Evolutionary conservation across 768 basidiomycete genomes (phyloP).

Genomic region (Termitomyces sp.): DNA sequence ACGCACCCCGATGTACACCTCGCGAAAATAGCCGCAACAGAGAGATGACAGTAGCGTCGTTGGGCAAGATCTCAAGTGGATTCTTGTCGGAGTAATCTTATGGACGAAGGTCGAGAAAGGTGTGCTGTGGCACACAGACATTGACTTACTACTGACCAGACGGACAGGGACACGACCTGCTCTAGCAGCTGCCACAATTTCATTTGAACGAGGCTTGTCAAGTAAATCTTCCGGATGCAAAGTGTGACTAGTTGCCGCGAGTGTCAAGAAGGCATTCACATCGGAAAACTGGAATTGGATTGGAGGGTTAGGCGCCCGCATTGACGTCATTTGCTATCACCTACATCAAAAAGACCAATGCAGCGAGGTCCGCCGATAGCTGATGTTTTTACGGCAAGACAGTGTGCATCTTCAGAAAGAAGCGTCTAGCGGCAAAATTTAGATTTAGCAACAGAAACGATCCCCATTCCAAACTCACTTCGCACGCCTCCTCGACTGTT

Average conservation of each 20-base stretch:
- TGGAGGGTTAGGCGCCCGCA: background rate
- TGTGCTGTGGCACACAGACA: background rate
- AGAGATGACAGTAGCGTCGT: conserved; percentile 58
- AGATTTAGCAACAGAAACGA: conserved; percentile 2
- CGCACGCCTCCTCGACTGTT: conserved; percentile 79
- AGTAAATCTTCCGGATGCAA: conserved; percentile 54
- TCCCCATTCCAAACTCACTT: conserved; percentile 38
- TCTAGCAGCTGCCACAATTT: conserved; percentile 70
- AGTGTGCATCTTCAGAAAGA: conserved; percentile 54
- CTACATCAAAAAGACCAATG: conserved; percentile 72
- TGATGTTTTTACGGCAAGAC: conserved; percentile 51
- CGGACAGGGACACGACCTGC: conserved; percentile 69
- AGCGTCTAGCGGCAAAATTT: conserved; percentile 37
- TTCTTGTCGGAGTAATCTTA: conserved; percentile 85
- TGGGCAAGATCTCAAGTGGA: conserved; percentile 55
- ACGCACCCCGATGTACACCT: conserved; percentile 66
- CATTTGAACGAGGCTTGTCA: conserved; percentile 52
- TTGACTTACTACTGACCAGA: conserved; percentile 67
- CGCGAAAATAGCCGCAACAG: conserved; percentile 62
- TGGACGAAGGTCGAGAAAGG: conserved; percentile 2
- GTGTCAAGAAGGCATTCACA: conserved; percentile 81
- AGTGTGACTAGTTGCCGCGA: conserved; percentile 76
- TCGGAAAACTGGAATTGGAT: conserved; percentile 58
- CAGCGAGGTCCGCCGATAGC: conserved; percentile 22
- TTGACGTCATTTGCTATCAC: conserved; percentile 17